Percentiles rank a stretch among this genome's conserved stretches.
Conservation (phyloP, 805 yeast genomes). For the Candida montana region DNA sequence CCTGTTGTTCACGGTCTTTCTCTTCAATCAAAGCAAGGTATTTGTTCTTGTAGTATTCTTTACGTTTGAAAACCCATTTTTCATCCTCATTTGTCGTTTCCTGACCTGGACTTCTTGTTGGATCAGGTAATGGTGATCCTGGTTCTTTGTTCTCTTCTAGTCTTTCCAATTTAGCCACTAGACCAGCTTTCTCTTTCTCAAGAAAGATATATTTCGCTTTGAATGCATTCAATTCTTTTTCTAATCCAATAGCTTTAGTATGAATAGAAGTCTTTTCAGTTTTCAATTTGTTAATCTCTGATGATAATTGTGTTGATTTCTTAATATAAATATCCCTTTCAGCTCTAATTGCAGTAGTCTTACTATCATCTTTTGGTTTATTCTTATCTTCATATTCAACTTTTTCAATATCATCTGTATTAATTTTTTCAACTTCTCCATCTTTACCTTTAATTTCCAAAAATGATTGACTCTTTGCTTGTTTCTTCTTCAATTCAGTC, state of each 20-base stretch:
- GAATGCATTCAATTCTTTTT: constrained; percentile 3
- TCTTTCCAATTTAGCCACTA: constrained; percentile 1
- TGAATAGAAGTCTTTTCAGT: neutral
- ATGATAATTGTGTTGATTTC: neutral
- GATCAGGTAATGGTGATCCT: neutral
- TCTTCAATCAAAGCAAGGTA: constrained; percentile 10
- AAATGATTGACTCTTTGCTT: neutral
- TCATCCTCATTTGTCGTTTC: constrained; percentile 8
- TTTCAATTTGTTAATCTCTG: constrained; percentile 1
- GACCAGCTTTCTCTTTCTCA: constrained; percentile 4
- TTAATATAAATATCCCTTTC: constrained; percentile 6
- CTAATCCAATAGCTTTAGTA: neutral
- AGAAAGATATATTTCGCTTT: constrained; percentile 5
- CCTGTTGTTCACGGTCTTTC: constrained; percentile 9
- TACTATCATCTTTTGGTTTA: neutral
- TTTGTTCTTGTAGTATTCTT: constrained; percentile 20
- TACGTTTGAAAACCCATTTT: constrained; percentile 14
- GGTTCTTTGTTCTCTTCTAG: neutral
- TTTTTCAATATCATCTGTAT: neutral
- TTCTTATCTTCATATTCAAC: neutral
- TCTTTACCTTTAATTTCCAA: neutral
- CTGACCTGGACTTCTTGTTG: neutral
- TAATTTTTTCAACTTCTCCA: neutral
- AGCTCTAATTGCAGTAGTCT: neutral
- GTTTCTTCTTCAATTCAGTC: neutral